A percentile compares a stretch with the other conserved stretches of the same genome.
Evolutionary conservation across 805 yeast genomes (phyloP).

Genomic region (Naumovozyma baii): DNA sequence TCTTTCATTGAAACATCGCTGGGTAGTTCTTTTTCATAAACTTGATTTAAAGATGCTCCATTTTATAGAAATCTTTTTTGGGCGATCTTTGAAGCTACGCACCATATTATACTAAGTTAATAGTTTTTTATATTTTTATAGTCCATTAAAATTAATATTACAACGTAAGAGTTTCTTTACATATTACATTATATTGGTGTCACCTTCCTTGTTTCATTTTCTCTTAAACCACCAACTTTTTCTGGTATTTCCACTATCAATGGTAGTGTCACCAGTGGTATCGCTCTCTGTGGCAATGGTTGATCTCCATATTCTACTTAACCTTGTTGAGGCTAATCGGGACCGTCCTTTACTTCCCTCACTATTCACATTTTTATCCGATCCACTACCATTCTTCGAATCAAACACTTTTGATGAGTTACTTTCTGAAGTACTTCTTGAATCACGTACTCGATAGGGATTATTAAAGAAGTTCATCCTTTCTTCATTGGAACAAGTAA

Average conservation of each 20-base stretch:
- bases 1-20: constrained; percentile 18
- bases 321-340: neutral
- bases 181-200: neutral
- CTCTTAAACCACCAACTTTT: neutral
- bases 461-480: neutral
- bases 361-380: too few relatives aligned
- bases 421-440: too few relatives aligned
- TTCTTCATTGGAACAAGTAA: neutral
- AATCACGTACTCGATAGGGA: too few relatives aligned
- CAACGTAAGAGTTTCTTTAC: too few relatives aligned
- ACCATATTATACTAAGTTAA: too few relatives aligned
- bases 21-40: constrained; percentile 12
- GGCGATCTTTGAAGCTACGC: too few relatives aligned
- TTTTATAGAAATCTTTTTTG: too few relatives aligned
- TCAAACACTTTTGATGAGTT: too few relatives aligned
- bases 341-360: neutral
- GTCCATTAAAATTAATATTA: too few relatives aligned
- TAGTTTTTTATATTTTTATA: too few relatives aligned
- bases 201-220: neutral
- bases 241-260: neutral
- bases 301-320: neutral
- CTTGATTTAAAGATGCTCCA: neutral
- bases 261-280: neutral
- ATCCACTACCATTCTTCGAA: too few relatives aligned
- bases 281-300: too few relatives aligned